phyloP scores from a whole-genome alignment of 2,329 filamentous ascomycete genomes.

The Alternaria brassicae region DNA sequence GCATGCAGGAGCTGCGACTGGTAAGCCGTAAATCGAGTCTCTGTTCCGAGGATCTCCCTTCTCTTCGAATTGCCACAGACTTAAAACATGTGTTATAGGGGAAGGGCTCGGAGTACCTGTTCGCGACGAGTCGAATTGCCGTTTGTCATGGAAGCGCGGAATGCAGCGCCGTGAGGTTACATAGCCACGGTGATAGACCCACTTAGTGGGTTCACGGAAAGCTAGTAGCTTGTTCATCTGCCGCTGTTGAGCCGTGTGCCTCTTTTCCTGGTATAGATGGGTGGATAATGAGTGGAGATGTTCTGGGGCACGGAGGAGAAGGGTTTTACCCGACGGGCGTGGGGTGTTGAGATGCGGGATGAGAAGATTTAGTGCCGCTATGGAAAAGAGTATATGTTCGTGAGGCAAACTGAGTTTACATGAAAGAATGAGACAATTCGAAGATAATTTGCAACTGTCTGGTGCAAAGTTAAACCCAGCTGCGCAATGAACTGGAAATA shows the following conservation, averaged over 20 bases:
- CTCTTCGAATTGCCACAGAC: neutral
- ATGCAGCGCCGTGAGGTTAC: neutral
- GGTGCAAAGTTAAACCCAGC: neutral
- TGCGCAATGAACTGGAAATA: neutral
- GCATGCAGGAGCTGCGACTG: slow-evolving; percentile 4
- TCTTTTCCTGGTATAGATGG: slow-evolving; percentile 22
- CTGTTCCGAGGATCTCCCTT: neutral
- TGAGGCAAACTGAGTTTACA: neutral
- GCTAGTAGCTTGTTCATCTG: slow-evolving; percentile 8
- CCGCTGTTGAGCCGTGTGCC: slow-evolving; percentile 27
- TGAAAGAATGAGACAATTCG: neutral
- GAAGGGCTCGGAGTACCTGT: neutral
- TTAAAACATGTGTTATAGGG: neutral
- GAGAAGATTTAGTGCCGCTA: neutral
- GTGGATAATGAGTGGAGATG: slow-evolving; percentile 29
- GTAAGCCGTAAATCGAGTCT: neutral
- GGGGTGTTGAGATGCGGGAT: slow-evolving; percentile 9
- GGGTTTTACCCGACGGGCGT: slow-evolving; percentile 11
- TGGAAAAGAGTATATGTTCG: neutral
- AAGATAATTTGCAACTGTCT: neutral
- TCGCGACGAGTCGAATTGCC: neutral
- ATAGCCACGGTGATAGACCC: slow-evolving; percentile 8
- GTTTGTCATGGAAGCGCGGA: neutral
- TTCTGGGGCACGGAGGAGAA: slow-evolving; percentile 18
- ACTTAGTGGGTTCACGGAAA: slow-evolving; percentile 12